Base-by-base conservation (phyloP, 2,329 filamentous ascomycete species). In the Colletotrichum theobromicola region DNA sequence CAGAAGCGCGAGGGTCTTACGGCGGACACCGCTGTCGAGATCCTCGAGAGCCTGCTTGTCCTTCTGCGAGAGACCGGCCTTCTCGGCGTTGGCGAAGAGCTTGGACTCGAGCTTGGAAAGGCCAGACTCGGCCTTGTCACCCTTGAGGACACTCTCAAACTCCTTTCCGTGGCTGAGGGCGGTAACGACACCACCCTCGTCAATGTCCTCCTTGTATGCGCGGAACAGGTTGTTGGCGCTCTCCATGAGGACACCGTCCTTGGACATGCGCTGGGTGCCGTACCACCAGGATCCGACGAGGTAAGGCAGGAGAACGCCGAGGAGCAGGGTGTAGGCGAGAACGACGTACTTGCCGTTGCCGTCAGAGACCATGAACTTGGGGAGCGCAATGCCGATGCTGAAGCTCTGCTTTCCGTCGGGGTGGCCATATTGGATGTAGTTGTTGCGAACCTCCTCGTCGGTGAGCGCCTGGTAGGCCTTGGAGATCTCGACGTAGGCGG, bases 261-360 rank as follows among this genome's bases (percentile, higher is more conserved):
- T 97, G 46, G 97, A 98, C 84, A 94, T 92, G 79, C 93, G 92
- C 84, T 98, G 96, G 37, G 95, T 97, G 75, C 97, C 97, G 82
- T 99, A 99, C 97, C 97, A 99, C 97, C 97, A 99, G 74, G 94
- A 95, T 62, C 97, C 97, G 70, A 99, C 96, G 62, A 97, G 88
- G 83, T 97, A 99, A 4, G 97, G 97, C 67, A 99, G 88, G 75
- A 98, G 87, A 76, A 98, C 94, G 70, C 96, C 97, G 66, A 99
- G 92, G 50, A 98, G 90, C 37, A 93, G 85, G 46, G 95, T 96
- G 83, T 99, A 99, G 77, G 98, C 90, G 72, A 98, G 88, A 75
- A 99, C 88, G 68, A 99, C 94, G 81, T 97, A 98, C 87, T 98
- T 98, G 78, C 96, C 96, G 83, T 97, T 97, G 70, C 96, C 96